These are phyloP conservation scores for Termitomyces sp. DNA, from an alignment of 768 basidiomycete species.

Conservation along the genomic window DNA sequence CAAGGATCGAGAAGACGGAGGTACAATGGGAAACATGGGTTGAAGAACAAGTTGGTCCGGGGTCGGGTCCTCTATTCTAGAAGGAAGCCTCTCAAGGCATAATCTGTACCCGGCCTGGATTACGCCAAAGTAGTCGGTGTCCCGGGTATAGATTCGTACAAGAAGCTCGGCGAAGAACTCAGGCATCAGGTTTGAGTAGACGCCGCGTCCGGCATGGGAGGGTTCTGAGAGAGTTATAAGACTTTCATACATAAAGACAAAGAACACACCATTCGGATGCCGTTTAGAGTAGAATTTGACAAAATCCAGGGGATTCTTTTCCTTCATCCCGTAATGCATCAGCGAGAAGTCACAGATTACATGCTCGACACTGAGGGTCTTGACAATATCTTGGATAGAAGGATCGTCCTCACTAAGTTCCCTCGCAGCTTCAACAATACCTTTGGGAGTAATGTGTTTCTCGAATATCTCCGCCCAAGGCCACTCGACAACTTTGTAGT, in stretches of 20 bases:
- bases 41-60: neutral
- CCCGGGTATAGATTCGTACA: slow-evolving; percentile 61
- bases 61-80: neutral
- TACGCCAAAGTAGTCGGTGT: slow-evolving; percentile 48
- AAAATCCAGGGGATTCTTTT: slow-evolving; percentile 59
- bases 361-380: slow-evolving; percentile 36
- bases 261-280: slow-evolving; percentile 31
- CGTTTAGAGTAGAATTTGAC: slow-evolving; percentile 66
- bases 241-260: neutral
- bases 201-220: slow-evolving; percentile 40
- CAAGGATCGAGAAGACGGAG: neutral
- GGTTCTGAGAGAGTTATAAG: slow-evolving; percentile 27
- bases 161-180: slow-evolving; percentile 62
- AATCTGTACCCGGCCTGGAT: slow-evolving; percentile 58
- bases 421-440: slow-evolving; percentile 39
- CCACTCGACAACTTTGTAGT: slow-evolving; percentile 52
- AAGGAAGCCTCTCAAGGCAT: neutral
- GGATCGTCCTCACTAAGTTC: slow-evolving; percentile 16
- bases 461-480: slow-evolving; percentile 27
- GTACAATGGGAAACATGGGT: neutral
- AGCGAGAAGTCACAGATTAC: slow-evolving; percentile 57
- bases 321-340: slow-evolving; percentile 79
- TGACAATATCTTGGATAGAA: slow-evolving; percentile 20
- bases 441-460: slow-evolving; percentile 31
- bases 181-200: slow-evolving; percentile 65